phyloP scores from a whole-genome alignment of 176 grass and related monocot species.

The Oryza glaberrima region DNA sequence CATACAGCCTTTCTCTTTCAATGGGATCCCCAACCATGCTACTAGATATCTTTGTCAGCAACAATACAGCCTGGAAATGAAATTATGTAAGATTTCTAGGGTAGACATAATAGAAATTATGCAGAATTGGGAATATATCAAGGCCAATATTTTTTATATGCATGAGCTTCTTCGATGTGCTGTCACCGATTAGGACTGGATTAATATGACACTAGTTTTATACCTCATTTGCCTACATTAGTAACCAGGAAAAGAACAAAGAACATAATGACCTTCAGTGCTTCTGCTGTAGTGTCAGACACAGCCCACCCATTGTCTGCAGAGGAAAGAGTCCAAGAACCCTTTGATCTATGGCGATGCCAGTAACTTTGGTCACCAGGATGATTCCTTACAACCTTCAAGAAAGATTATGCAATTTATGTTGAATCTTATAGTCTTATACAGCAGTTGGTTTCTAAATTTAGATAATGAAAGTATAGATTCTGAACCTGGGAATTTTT shows the following conservation, averaged over 20 bases:
- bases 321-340: slow-evolving; percentile 65
- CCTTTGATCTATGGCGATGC: slow-evolving; percentile 62
- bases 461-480: not conserved
- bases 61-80: not conserved
- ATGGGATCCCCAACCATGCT: not conserved
- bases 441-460: not conserved
- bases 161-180: not conserved
- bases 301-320: slow-evolving; percentile 64
- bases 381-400: slow-evolving; percentile 55
- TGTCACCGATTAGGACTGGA: not conserved
- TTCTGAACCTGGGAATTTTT: slow-evolving; percentile 56
- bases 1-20: not conserved
- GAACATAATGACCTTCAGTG: slow-evolving; percentile 46
- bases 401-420: not conserved
- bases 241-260: not conserved
- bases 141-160: not conserved
- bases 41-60: not conserved
- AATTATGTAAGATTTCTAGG: not conserved
- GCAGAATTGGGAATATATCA: not conserved
- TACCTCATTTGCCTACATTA: not conserved
- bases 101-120: not conserved
- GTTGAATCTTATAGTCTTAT: not conserved
- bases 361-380: slow-evolving; percentile 58
- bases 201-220: not conserved
- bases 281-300: slow-evolving; percentile 63